phyloP scores from a whole-genome alignment of 257 asterid genomes.

The Rubia yunnanensis region DNA sequence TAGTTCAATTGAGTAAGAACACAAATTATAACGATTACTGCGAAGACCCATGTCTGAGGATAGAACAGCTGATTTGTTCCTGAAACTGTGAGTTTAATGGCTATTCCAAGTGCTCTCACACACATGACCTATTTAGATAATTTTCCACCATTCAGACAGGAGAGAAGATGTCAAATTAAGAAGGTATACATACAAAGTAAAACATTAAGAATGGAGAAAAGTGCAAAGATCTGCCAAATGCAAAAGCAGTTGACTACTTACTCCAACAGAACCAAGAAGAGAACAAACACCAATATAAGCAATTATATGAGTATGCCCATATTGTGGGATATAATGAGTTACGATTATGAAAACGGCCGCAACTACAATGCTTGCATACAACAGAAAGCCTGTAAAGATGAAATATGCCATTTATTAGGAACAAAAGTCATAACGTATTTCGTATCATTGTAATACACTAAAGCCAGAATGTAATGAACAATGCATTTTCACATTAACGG shows the following conservation, averaged over 20 bases:
- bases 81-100: slow-evolving; percentile 36
- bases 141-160: background rate
- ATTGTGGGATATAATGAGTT: slow-evolving; percentile 23
- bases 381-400: slow-evolving; percentile 26
- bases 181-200: background rate
- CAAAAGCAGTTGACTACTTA: slow-evolving; percentile 8
- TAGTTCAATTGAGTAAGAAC: slow-evolving; percentile 41
- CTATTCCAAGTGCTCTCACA: slow-evolving; percentile 45
- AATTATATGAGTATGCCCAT: slow-evolving; percentile 36
- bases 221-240: background rate
- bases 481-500: background rate
- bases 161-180: background rate
- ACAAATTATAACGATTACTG: slow-evolving; percentile 24
- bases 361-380: slow-evolving; percentile 22
- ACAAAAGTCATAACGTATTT: background rate
- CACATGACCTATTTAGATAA: slow-evolving; percentile 37
- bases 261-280: slow-evolving; percentile 34
- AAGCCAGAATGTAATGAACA: background rate
- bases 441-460: background rate
- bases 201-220: background rate
- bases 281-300: slow-evolving; percentile 38
- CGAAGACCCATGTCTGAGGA: slow-evolving; percentile 48
- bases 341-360: slow-evolving; percentile 24
- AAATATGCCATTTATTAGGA: background rate
- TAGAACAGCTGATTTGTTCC: slow-evolving; percentile 39